Evolutionary conservation across 345 rosid genomes (phyloP).

Genomic region (Sonneratia alba): DNA sequence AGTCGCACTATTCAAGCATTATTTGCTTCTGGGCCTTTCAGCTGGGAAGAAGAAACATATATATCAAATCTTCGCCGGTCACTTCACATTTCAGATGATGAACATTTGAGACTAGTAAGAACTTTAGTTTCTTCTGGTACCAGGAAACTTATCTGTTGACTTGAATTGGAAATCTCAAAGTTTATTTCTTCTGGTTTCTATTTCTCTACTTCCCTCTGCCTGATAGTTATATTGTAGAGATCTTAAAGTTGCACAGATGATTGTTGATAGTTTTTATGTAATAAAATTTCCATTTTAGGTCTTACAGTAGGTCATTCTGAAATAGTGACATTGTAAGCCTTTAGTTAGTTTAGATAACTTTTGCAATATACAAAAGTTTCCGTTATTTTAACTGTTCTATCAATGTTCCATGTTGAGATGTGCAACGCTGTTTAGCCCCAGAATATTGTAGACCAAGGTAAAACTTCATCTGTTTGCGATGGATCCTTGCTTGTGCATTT

Average conservation of each 20-base stretch:
- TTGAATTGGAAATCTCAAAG: neutral
- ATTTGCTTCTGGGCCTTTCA: conserved; percentile 25
- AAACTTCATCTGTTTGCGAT: neutral
- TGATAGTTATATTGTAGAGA: neutral
- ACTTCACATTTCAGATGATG: conserved; percentile 28
- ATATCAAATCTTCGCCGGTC: conserved; percentile 16
- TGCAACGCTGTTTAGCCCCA: neutral
- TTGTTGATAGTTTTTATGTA: neutral
- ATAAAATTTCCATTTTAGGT: neutral
- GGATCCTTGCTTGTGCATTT: neutral
- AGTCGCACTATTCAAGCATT: conserved; percentile 11
- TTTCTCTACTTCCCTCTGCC: neutral
- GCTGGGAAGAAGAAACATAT: conserved; percentile 27
- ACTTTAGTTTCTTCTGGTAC: conserved; percentile 20
- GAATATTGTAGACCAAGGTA: neutral
- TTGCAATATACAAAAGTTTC: neutral
- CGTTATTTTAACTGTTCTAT: neutral
- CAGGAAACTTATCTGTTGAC: conserved; percentile 14
- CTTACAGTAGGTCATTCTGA: neutral
- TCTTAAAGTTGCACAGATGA: neutral
- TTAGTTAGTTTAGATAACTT: neutral
- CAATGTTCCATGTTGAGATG: neutral
- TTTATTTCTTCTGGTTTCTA: neutral
- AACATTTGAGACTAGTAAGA: conserved; percentile 26
- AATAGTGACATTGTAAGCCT: neutral